Percentiles rank a stretch among this genome's conserved stretches.
These are phyloP conservation scores for Chrysanthemum seticuspe DNA, from an alignment of 129 eudicot genomes.

Conservation along the genomic window DNA sequence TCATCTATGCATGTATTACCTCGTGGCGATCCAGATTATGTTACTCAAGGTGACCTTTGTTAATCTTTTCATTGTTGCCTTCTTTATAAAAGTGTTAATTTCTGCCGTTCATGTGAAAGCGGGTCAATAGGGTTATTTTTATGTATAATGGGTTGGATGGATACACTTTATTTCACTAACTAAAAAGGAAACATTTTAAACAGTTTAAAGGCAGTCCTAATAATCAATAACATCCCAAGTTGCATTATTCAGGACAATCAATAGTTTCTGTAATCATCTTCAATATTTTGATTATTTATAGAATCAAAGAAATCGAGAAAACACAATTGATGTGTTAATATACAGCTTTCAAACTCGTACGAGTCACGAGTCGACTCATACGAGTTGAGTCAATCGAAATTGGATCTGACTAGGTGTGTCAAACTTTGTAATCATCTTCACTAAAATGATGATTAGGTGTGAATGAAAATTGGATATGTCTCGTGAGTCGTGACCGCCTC, in stretches of 20 bases:
- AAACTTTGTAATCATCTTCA: too few species aligned
- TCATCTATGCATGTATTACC: too few species aligned
- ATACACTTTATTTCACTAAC: background rate
- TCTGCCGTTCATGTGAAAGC: background rate
- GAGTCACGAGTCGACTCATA: too few species aligned
- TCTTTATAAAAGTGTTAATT: too few species aligned
- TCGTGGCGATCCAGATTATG: constrained; percentile 70
- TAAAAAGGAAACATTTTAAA: background rate
- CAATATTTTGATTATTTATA: background rate
- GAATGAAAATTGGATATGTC: too few species aligned
- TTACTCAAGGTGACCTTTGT: constrained; percentile 54
- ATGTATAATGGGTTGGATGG: background rate
- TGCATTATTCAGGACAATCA: background rate
- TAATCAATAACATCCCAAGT: background rate
- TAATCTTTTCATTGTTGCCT: too few species aligned
- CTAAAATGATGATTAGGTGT: too few species aligned
- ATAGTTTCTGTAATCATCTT: background rate
- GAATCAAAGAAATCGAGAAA: background rate
- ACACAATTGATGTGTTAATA: background rate
- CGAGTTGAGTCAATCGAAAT: too few species aligned
- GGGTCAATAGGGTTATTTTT: background rate
- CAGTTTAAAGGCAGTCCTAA: background rate
- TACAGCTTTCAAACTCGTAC: background rate
- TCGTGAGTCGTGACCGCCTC: background rate
- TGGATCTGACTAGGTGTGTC: too few species aligned